Base-by-base conservation (phyloP, 1,139 yeast genomes). In the Geotrichum aggregatum region DNA sequence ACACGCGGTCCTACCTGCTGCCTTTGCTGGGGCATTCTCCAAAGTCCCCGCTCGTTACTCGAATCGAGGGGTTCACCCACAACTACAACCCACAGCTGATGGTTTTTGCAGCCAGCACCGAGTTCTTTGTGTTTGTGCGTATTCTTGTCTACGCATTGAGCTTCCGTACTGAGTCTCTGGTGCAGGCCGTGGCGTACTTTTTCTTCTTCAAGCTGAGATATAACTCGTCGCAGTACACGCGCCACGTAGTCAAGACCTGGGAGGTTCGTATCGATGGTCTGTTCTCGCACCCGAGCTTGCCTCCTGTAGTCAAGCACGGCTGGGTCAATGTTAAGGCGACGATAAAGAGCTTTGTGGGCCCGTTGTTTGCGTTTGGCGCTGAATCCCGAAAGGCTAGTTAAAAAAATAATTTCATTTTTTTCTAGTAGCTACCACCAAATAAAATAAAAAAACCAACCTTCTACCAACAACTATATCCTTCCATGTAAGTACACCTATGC, bases 141-240 rank as follows among this genome's bases (percentile, higher is more conserved):
- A 52, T 68, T 39, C 56, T 79, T 11, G 47, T 80, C 51, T 74
- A 80, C 60, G 78, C 86, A 30, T 48, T 88, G 44, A 66, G 83
- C n/a, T 83, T 83, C 72, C 76, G 82, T 66, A 75, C 71, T 61
- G 80, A 82, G 62, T 82, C 91, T 38, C 76, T 87, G 75, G 62
- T 82, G 53, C 78, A 83, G 16, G 75, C 86, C 44, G 59, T 77
- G 24, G 69, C 79, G 41, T 88, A 84, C 69, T 65, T 79, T 30
- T 57, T 81, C 19, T 91, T 91, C 70, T 76, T 88, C 68, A 87
- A 87, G 71, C 71, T 85, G 56, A 80, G 96, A 69, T 87, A 76
- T 66, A 95, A 87, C 66, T 83, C 80, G 62, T 84, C 94, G 7
- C 75, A 80, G 43, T 83, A 82, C 71, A 84, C 89, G 56, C 82